Percentiles rank a stretch among this genome's conserved stretches.
phyloP scores from a whole-genome alignment of 2,329 filamentous ascomycete species.

The Berkeleyomyces rouxiae region DNA sequence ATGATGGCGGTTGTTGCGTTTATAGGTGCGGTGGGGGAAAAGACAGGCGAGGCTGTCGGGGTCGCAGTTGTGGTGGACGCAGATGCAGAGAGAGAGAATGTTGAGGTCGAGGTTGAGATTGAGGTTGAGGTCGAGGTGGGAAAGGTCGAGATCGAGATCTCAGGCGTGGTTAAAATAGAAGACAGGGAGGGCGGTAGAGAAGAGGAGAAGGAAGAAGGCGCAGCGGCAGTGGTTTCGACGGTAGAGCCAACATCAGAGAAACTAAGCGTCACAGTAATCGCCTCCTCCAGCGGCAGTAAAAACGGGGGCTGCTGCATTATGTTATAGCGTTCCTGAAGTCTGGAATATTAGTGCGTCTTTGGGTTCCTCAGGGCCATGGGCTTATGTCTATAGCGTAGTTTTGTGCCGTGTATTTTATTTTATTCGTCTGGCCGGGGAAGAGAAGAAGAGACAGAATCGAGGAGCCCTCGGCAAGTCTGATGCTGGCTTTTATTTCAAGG shows the following conservation, averaged over 20 bases:
- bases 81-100: neutral
- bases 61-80: neutral
- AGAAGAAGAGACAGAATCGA: too few species aligned
- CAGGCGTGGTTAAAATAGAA: neutral
- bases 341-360: neutral
- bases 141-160: neutral
- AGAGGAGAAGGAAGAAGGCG: conserved; percentile 5
- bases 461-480: too few species aligned
- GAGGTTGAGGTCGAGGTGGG: neutral
- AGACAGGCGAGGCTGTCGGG: neutral
- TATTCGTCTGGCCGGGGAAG: too few species aligned
- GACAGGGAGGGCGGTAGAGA: neutral
- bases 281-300: neutral
- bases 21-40: conserved; percentile 10
- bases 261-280: conserved; percentile 1
- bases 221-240: neutral
- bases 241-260: conserved; percentile 6
- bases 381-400: neutral
- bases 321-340: conserved; percentile 1
- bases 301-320: conserved; percentile 7
- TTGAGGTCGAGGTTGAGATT: neutral
- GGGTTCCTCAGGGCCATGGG: neutral
- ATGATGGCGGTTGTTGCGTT: conserved; percentile 12
- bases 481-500: too few species aligned
- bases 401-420: neutral